Conservation (phyloP, 805 yeast species). For the Wickerhamomyces alni region DNA sequence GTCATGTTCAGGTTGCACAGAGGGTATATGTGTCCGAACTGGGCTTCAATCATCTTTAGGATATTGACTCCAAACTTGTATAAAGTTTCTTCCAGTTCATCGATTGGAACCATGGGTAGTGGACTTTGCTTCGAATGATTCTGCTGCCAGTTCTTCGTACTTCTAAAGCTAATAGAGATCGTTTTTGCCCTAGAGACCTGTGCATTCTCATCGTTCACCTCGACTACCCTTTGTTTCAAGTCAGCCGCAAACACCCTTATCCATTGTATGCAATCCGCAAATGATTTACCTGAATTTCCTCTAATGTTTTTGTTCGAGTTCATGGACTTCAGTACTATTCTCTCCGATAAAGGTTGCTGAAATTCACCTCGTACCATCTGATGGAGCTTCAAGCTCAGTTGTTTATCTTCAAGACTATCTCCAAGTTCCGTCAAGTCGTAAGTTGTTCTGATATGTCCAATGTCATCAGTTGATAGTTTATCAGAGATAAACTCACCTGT, state of each 20-base stretch:
- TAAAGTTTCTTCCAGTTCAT: conserved; percentile 20
- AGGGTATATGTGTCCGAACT: conserved; percentile 36
- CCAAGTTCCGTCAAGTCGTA: conserved; percentile 36
- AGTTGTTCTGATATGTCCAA: conserved; percentile 45
- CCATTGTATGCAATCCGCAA: conserved; percentile 63
- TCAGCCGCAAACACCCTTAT: conserved; percentile 79
- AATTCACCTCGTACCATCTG: conserved; percentile 60
- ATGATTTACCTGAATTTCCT: conserved; percentile 42
- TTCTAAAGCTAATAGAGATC: conserved; percentile 31
- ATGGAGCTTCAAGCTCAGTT: conserved; percentile 49
- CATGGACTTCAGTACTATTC: conserved; percentile 77
- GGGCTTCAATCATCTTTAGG: conserved; percentile 33
- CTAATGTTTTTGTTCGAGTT: conserved; percentile 79
- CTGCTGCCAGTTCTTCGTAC: conserved; percentile 17
- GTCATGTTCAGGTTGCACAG: conserved; percentile 44
- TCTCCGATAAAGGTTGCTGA: conserved; percentile 45
- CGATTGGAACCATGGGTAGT: conserved; percentile 13
- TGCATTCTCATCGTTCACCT: conserved; percentile 59
- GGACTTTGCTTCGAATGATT: conserved; percentile 32
- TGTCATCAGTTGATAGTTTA: conserved; percentile 45
- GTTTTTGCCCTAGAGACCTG: conserved; percentile 41
- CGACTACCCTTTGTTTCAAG: conserved; percentile 60
- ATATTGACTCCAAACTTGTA: conserved; percentile 31
- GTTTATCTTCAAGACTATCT: conserved; percentile 35
- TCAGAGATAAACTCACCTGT: conserved; percentile 55